Base-by-base conservation (phyloP, 352 stramenopile species). In the Phytophthora citrophthora region DNA sequence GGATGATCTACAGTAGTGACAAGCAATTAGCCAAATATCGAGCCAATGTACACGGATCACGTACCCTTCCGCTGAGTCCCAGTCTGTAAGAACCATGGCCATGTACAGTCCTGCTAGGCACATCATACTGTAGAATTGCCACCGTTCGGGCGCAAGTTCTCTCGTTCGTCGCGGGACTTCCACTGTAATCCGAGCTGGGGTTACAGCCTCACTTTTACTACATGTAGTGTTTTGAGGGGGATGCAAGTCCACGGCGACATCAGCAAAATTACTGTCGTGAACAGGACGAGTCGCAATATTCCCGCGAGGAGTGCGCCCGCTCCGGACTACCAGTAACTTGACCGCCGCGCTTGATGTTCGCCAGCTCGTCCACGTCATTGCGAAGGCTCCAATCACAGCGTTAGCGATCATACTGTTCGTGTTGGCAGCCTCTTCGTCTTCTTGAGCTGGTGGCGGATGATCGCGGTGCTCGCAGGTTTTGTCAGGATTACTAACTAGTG, bases 71-170 rank as follows among this genome's bases (percentile, higher is more conserved):
- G 93, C 88, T 3, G 88, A 91, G 47, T 97, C 91, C 95, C 96
- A 99, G 67, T 96, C 90, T 9, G 95, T 99, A 40, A 99, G 82
- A 29, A 96, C 88, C 94, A 98, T 98, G 2, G 91, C 77, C 86
- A 97, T 97, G 88, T 97, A 99, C 47, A 97, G 89, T 26, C 81
- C 90, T 8, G 96, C 83, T 34, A 97, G 70, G 38, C 85, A 83
- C 68, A 99, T 91, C 76, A 98, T 94, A 39, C 88, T 73, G 70
- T 98, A 97, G 54, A 98, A 95, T 69, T 97, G 96, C 93, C 94
- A 98, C 15, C 86, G 90, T 54, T 97, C 92, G 4, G 77, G 66
- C 4, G 59, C 36, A 32, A 83, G 65, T 12, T 83, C 47, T 16
- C 76, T 76, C 9, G 11, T 48, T 75, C 40, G 1, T 26, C 39